A percentile compares a stretch with the other conserved stretches of the same genome.
Evolutionary conservation across 371 early-diverging fungal species (phyloP).

Genomic region (Apophysomyces ossiformis): DNA sequence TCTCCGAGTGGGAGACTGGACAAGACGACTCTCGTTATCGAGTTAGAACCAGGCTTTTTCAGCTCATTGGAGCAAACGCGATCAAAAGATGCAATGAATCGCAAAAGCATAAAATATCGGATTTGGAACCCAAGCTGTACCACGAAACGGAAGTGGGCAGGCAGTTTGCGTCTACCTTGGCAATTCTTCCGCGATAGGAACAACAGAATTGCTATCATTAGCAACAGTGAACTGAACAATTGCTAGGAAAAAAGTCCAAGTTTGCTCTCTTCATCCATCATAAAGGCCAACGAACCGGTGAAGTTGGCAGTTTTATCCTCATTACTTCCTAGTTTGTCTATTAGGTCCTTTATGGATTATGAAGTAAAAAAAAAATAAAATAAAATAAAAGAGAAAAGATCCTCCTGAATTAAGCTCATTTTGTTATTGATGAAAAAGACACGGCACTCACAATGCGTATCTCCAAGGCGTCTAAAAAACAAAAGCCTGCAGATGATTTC

Average conservation of each 20-base stretch:
- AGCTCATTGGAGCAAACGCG: not conserved
- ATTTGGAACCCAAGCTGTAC: not conserved
- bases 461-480: no score
- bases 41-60: not conserved
- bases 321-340: no score
- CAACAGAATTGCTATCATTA: not conserved
- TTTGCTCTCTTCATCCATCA: not conserved
- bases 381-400: no score
- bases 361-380: no score
- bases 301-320: no score
- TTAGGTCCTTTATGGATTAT: no score
- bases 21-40: constrained; percentile 5
- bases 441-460: no score
- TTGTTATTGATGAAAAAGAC: no score
- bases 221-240: not conserved
- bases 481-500: no score
- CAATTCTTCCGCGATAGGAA: not conserved
- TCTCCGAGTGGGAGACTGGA: constrained; percentile 21
- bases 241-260: no score
- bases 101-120: not conserved
- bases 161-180: not conserved
- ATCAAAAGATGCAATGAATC: not conserved
- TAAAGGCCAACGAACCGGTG: not conserved
- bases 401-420: no score
- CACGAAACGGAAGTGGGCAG: not conserved